Conservation (phyloP, 768 basidiomycete species). For the Suillus discolor region DNA sequence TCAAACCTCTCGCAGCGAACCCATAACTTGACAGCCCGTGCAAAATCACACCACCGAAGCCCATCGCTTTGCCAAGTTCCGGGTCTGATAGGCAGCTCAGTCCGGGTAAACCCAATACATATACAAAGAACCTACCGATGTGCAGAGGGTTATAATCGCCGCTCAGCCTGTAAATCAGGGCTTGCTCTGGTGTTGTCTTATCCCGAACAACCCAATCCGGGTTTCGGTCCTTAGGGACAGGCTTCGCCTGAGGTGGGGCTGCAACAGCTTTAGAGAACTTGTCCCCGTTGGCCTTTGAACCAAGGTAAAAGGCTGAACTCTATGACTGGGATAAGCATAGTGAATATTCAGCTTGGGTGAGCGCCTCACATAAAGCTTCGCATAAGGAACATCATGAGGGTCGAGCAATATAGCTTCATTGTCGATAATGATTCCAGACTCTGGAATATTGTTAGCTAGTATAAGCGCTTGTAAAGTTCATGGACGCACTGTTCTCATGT, state of each 20-base stretch:
- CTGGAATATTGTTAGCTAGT: constrained; percentile 36
- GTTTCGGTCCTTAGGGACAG: constrained; percentile 59
- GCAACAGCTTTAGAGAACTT: constrained; percentile 67
- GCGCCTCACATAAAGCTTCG: constrained; percentile 58
- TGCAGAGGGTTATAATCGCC: constrained; percentile 84
- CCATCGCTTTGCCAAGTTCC: constrained; percentile 64
- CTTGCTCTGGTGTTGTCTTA: constrained; percentile 66
- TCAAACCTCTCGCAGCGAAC: constrained; percentile 76
- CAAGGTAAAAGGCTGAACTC: constrained; percentile 71
- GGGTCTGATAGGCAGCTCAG: constrained; percentile 53
- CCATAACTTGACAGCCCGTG: constrained; percentile 85
- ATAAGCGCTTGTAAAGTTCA: background rate
- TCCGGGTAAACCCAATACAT: background rate
- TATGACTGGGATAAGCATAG: constrained; percentile 22
- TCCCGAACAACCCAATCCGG: constrained; percentile 66
- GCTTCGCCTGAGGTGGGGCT: constrained; percentile 60
- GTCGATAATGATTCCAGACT: constrained; percentile 75
- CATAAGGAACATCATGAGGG: constrained; percentile 58
- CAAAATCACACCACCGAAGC: constrained; percentile 84
- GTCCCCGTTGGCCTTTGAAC: constrained; percentile 62
- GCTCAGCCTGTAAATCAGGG: constrained; percentile 69
- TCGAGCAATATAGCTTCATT: constrained; percentile 65
- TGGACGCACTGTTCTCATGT: constrained; percentile 75
- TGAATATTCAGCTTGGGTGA: background rate
- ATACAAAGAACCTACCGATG: constrained; percentile 47